phyloP scores from a whole-genome alignment of 2,329 filamentous ascomycete genomes.

The Neofusicoccum parvum region DNA sequence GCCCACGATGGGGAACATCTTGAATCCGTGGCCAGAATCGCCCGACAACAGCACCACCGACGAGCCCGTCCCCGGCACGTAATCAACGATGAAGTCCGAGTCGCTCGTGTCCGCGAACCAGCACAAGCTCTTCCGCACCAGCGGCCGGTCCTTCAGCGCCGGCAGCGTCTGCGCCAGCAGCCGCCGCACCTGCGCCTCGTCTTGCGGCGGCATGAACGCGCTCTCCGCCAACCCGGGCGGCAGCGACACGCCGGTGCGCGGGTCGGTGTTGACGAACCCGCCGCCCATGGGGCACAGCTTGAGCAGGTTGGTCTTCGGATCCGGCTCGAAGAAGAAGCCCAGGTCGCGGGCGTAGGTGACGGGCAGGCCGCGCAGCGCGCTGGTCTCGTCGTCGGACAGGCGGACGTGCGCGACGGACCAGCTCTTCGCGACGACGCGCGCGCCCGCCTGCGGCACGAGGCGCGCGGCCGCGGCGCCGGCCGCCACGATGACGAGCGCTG shows the following conservation, averaged over 20 bases:
- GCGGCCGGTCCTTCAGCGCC: slow-evolving; percentile 54
- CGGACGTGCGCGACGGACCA: slow-evolving; percentile 64
- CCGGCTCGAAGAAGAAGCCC: slow-evolving; percentile 68
- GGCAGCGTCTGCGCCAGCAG: slow-evolving; percentile 58
- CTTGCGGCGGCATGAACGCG: slow-evolving; percentile 56
- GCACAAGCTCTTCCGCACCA: slow-evolving; percentile 61
- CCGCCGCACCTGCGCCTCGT: slow-evolving; percentile 55
- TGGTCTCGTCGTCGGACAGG: slow-evolving; percentile 57
- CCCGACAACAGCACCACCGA: slow-evolving; percentile 57
- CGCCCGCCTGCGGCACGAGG: slow-evolving; percentile 53
- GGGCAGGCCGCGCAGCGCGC: slow-evolving; percentile 59
- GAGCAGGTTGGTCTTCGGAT: slow-evolving; percentile 58
- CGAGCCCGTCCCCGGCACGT: slow-evolving; percentile 52
- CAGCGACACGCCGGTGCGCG: slow-evolving; percentile 39
- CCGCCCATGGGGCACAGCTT: slow-evolving; percentile 64
- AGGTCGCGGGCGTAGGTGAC: slow-evolving; percentile 64
- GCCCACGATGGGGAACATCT: slow-evolving; percentile 63
- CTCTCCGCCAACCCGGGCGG: slow-evolving; percentile 42
- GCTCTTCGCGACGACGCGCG: slow-evolving; percentile 56
- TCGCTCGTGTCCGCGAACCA: slow-evolving; percentile 66
- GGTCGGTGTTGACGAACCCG: slow-evolving; percentile 57
- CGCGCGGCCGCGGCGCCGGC: slow-evolving; percentile 53
- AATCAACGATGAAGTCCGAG: slow-evolving; percentile 64
- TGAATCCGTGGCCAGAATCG: slow-evolving; percentile 64
- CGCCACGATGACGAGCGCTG: slow-evolving; percentile 52